Conservation (phyloP, 2,329 filamentous ascomycete species). For the Colletotrichum costaricense region DNA sequence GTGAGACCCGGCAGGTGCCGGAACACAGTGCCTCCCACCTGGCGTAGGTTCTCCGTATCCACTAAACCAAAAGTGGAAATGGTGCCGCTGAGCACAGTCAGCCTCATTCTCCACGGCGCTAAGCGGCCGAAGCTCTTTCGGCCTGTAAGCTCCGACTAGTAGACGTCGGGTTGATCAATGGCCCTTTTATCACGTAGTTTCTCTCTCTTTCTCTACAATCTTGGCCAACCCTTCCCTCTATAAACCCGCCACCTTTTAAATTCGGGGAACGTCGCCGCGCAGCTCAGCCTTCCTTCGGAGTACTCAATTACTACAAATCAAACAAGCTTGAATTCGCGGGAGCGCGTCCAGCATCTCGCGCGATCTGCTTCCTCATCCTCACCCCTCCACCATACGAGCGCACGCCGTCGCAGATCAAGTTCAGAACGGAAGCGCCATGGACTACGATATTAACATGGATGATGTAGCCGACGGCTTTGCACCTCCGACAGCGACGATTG, state of each 20-base stretch:
- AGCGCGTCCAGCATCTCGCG: neutral
- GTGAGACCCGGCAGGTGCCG: neutral
- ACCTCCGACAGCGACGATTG: neutral
- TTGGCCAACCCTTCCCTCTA: neutral
- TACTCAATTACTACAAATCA: neutral
- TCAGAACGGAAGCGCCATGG: constrained; percentile 60
- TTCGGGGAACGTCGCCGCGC: too few species aligned
- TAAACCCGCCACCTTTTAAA: neutral
- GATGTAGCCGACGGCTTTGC: constrained; percentile 58
- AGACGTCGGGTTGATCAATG: neutral
- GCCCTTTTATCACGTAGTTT: neutral
- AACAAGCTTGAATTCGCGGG: neutral
- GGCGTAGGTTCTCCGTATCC: too few species aligned
- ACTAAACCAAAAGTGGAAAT: neutral
- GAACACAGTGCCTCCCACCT: neutral
- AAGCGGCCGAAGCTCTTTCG: neutral
- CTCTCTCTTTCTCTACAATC: neutral
- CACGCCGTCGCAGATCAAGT: constrained; percentile 23
- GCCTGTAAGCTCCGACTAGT: neutral
- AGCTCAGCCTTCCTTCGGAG: neutral
- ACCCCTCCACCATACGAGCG: constrained; percentile 33
- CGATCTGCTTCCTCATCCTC: neutral
- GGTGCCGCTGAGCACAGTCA: neutral
- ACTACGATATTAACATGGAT: constrained; percentile 79
- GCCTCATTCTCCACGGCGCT: constrained; percentile 10